Evolutionary conservation across 2,329 filamentous ascomycete species (phyloP).

Genomic region (Didymella segeticola): DNA sequence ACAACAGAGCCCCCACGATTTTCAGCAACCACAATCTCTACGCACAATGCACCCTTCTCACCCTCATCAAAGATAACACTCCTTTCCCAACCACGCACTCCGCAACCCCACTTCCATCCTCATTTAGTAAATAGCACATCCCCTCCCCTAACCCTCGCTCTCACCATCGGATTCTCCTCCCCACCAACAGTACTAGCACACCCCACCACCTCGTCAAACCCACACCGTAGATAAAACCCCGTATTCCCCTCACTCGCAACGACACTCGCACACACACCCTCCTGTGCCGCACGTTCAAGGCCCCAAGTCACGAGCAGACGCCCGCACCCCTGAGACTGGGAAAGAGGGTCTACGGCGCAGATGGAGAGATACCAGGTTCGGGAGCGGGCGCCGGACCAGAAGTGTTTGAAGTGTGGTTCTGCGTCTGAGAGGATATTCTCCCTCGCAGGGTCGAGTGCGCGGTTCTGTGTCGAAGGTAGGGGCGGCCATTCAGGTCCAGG

Average conservation of each 20-base stretch:
- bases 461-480: constrained; percentile 22
- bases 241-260: constrained; percentile 50
- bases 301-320: constrained; percentile 53
- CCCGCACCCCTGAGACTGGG: constrained; percentile 49
- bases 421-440: constrained; percentile 20
- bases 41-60: too few relatives aligned
- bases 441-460: constrained; percentile 29
- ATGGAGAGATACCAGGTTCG: constrained; percentile 51
- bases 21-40: too few relatives aligned
- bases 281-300: constrained; percentile 45
- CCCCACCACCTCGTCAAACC: constrained; percentile 45
- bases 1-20: too few relatives aligned
- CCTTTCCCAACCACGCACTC: too few relatives aligned
- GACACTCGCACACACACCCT: constrained; percentile 51
- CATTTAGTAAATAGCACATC: constrained; percentile 39
- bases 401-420: constrained; percentile 23
- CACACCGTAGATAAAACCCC: constrained; percentile 49
- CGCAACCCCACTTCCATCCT: too few relatives aligned
- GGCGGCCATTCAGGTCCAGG: constrained; percentile 19
- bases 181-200: constrained; percentile 37
- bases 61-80: not conserved
- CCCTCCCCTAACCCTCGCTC: constrained; percentile 37
- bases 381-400: constrained; percentile 29
- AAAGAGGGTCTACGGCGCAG: constrained; percentile 50
- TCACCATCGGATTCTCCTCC: constrained; percentile 38